Percentiles rank a stretch among this genome's conserved stretches.
Conservation (phyloP, 345 rosid genomes). For the Aquilaria yunnanensis region DNA sequence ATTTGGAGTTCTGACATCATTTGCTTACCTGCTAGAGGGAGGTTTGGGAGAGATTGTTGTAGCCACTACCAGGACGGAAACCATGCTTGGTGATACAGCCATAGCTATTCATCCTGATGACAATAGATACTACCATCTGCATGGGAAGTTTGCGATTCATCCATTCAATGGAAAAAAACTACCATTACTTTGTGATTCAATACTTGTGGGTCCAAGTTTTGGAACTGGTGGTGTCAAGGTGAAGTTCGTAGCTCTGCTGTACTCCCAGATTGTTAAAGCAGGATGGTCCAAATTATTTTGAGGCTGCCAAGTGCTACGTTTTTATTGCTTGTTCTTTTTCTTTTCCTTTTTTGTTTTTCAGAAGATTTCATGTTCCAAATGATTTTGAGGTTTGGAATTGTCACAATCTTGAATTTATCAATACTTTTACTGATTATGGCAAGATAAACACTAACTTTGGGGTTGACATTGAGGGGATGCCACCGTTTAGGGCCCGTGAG, state of each 20-base stretch:
- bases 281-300: too few relatives aligned
- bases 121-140: constrained; percentile 68
- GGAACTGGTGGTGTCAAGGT: constrained; percentile 93
- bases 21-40: constrained; percentile 76
- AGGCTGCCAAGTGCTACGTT: too few relatives aligned
- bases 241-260: too few relatives aligned
- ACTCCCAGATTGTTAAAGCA: too few relatives aligned
- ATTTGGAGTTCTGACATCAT: constrained; percentile 79
- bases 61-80: constrained; percentile 91
- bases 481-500: constrained; percentile 76
- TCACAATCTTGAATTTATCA: constrained; percentile 63
- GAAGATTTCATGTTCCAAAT: constrained; percentile 85
- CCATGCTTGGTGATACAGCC: constrained; percentile 93
- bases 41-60: constrained; percentile 79
- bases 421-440: constrained; percentile 79
- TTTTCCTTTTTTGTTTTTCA: constrained; percentile 23
- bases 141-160: constrained; percentile 68
- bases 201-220: constrained; percentile 72
- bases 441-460: constrained; percentile 72
- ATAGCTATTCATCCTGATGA: constrained; percentile 87
- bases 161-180: constrained; percentile 83
- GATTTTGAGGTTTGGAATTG: constrained; percentile 87
- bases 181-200: constrained; percentile 62
- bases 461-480: constrained; percentile 65
- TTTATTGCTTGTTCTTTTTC: neutral